These are phyloP conservation scores for Myriangium duriaei DNA, from an alignment of 2,329 filamentous ascomycete genomes.

Conservation along the genomic window DNA sequence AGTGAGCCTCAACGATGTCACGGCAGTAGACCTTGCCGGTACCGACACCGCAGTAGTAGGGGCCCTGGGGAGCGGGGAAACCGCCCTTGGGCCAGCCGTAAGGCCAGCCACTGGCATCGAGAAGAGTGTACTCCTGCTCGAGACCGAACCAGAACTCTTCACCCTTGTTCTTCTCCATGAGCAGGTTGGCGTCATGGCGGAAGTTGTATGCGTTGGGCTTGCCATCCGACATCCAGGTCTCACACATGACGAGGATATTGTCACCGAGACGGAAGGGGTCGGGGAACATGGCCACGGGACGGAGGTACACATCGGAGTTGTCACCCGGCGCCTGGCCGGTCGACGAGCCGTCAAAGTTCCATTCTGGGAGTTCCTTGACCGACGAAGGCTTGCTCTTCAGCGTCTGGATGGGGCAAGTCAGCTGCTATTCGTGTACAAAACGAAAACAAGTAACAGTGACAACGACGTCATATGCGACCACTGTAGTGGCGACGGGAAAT, in stretches of 20 bases:
- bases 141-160: conserved; percentile 95
- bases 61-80: conserved; percentile 84
- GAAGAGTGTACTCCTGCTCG: conserved; percentile 93
- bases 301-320: conserved; percentile 96
- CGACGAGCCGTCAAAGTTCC: conserved; percentile 81
- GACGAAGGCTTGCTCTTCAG: conserved; percentile 44
- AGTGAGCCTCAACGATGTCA: conserved; percentile 93
- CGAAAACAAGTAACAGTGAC: conserved; percentile 5
- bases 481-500: no score
- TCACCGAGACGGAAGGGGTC: conserved; percentile 81
- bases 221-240: conserved; percentile 90
- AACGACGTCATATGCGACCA: neutral
- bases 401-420: conserved; percentile 38
- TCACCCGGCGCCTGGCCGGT: conserved; percentile 85
- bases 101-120: conserved; percentile 74
- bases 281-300: conserved; percentile 76
- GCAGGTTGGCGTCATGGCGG: conserved; percentile 78
- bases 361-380: conserved; percentile 58
- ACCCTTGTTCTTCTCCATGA: conserved; percentile 76
- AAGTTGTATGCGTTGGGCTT: conserved; percentile 98
- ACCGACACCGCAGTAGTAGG: conserved; percentile 97
- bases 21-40: conserved; percentile 95
- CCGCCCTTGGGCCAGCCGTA: conserved; percentile 84
- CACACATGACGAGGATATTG: conserved; percentile 88
- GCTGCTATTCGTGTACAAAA: neutral